These are phyloP conservation scores for Myochromella boudieri DNA, from an alignment of 768 basidiomycete genomes.

Conservation along the genomic window DNA sequence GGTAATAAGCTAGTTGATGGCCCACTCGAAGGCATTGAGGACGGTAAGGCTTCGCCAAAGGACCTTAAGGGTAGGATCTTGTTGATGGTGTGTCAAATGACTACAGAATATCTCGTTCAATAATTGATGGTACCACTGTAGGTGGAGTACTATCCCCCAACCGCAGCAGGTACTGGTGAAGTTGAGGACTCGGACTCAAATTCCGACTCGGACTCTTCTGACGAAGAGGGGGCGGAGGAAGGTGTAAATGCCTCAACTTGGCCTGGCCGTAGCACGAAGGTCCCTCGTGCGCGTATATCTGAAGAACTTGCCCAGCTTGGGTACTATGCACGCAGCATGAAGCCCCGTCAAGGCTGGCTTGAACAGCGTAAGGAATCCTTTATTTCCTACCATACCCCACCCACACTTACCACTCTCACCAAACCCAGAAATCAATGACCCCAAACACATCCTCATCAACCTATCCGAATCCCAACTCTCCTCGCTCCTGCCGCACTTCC, in stretches of 20 bases:
- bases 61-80: conserved; percentile 54
- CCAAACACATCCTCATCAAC: conserved; percentile 56
- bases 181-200: conserved; percentile 18
- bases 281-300: conserved; percentile 34
- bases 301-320: conserved; percentile 55
- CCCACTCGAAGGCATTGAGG: conserved; percentile 35
- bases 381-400: neutral
- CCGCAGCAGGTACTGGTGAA: conserved; percentile 19
- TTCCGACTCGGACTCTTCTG: conserved; percentile 25
- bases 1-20: conserved; percentile 49
- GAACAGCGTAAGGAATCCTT: conserved; percentile 30
- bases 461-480: conserved; percentile 52
- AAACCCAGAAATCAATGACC: conserved; percentile 35
- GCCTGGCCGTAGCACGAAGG: conserved; percentile 18
- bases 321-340: conserved; percentile 62
- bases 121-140: too few species aligned
- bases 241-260: conserved; percentile 11
- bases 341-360: conserved; percentile 55
- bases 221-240: conserved; percentile 20
- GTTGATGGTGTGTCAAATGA: conserved; percentile 59
- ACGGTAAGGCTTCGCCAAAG: conserved; percentile 38
- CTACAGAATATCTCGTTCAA: too few species aligned
- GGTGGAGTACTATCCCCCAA: conserved; percentile 56
- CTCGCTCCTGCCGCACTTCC: conserved; percentile 36
- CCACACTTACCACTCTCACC: neutral